These are phyloP conservation scores for Vinca minor DNA, from an alignment of 257 asterid genomes.

Conservation along the genomic window DNA sequence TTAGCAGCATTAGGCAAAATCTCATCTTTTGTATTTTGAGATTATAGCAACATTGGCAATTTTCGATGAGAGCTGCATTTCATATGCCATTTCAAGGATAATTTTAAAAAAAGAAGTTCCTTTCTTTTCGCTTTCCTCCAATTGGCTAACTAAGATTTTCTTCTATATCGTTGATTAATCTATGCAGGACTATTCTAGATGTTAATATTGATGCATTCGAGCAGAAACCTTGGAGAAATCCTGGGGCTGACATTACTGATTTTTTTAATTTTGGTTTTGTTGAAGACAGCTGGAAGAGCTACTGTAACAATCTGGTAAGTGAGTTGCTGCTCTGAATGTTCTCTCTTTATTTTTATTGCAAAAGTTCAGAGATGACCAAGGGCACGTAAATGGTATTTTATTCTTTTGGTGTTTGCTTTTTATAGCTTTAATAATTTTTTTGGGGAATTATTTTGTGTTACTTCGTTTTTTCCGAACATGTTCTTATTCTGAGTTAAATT, in stretches of 20 bases:
- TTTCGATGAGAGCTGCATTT: background rate
- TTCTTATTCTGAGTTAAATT: constrained; percentile 1
- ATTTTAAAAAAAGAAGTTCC: background rate
- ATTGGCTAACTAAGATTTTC: background rate
- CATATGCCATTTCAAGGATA: background rate
- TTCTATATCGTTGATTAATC: background rate
- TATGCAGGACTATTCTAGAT: constrained; percentile 32
- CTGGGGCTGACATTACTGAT: constrained; percentile 30
- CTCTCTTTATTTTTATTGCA: background rate
- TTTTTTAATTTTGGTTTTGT: constrained; percentile 39
- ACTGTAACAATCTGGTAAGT: constrained; percentile 28
- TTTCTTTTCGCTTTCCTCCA: background rate
- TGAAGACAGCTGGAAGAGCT: constrained; percentile 37
- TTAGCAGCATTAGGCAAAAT: constrained; percentile 6
- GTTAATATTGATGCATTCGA: constrained; percentile 26
- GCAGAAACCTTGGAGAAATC: constrained; percentile 35
- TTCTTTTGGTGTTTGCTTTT: constrained; percentile 5
- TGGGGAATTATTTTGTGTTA: background rate
- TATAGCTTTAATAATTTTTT: background rate
- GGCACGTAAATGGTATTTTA: background rate
- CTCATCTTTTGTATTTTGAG: background rate
- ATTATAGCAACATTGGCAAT: background rate
- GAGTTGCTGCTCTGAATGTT: background rate
- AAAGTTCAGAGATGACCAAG: background rate
- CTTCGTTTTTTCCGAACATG: background rate